These are phyloP conservation scores for Westerdykella ornata DNA, from an alignment of 2,329 filamentous ascomycete genomes.

Conservation along the genomic window DNA sequence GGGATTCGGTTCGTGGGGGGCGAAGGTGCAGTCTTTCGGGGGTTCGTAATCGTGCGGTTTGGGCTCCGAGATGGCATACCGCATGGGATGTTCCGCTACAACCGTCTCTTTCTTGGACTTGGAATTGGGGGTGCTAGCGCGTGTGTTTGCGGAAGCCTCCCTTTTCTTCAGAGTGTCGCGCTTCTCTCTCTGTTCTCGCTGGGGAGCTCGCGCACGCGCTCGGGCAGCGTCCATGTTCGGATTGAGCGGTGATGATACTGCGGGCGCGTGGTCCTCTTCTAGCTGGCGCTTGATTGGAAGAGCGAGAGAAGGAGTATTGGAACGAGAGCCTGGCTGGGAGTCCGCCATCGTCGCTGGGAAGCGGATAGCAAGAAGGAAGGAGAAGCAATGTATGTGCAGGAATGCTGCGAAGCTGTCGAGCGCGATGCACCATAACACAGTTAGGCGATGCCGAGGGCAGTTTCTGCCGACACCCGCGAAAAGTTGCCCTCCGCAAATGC, in stretches of 20 bases:
- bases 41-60: constrained; percentile 44
- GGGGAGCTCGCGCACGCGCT: constrained; percentile 37
- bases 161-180: constrained; percentile 50
- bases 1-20: constrained; percentile 42
- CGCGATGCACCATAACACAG: not conserved
- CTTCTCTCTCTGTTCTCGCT: constrained; percentile 44
- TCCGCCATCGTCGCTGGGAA: constrained; percentile 31
- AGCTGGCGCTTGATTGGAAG: constrained; percentile 58
- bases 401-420: not conserved
- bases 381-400: not conserved
- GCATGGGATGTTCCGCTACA: constrained; percentile 42
- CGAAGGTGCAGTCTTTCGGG: constrained; percentile 44
- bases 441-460: not conserved
- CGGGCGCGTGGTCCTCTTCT: constrained; percentile 63
- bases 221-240: constrained; percentile 48
- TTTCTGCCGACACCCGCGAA: constrained; percentile 6
- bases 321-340: constrained; percentile 27
- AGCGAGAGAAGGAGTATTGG: constrained; percentile 31
- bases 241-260: constrained; percentile 68
- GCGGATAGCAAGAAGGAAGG: not conserved
- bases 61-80: constrained; percentile 46
- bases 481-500: constrained; percentile 4
- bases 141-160: constrained; percentile 39
- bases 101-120: constrained; percentile 36
- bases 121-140: constrained; percentile 36